Evolutionary conservation across 2,329 filamentous ascomycete species (phyloP).

Genomic region (Endothia cerciana): DNA sequence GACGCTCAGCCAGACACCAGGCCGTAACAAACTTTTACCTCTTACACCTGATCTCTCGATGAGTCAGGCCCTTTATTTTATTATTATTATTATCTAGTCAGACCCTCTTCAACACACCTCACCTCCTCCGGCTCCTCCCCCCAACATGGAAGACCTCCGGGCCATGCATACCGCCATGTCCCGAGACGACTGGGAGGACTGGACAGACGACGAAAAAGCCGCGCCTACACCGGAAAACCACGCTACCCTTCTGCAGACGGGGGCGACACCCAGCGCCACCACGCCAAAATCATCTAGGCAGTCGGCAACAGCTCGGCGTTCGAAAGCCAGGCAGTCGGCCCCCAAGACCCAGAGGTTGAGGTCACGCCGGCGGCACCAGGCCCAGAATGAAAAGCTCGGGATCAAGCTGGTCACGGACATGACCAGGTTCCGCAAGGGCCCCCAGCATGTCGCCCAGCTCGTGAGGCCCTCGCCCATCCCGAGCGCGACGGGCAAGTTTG

Average conservation of each 20-base stretch:
- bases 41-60: no score
- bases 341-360: conserved; percentile 52
- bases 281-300: conserved; percentile 14
- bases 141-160: conserved; percentile 22
- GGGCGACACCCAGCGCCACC: neutral
- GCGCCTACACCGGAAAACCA: conserved; percentile 40
- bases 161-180: conserved; percentile 5
- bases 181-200: conserved; percentile 57
- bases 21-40: neutral
- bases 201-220: conserved; percentile 52
- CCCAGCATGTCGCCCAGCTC: conserved; percentile 43
- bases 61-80: no score
- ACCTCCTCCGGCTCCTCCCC: neutral
- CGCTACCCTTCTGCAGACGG: no score
- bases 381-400: conserved; percentile 63
- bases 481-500: conserved; percentile 46
- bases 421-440: conserved; percentile 51
- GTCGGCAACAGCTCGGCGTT: conserved; percentile 31
- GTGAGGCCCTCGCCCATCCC: conserved; percentile 31
- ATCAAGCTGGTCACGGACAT: conserved; percentile 75
- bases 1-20: neutral
- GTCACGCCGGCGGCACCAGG: conserved; percentile 64
- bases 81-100: no score
- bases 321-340: conserved; percentile 41
- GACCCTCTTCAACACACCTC: neutral